Evolutionary conservation across 257 asterid genomes (phyloP).

Genomic region (Scutellaria galericulata): DNA sequence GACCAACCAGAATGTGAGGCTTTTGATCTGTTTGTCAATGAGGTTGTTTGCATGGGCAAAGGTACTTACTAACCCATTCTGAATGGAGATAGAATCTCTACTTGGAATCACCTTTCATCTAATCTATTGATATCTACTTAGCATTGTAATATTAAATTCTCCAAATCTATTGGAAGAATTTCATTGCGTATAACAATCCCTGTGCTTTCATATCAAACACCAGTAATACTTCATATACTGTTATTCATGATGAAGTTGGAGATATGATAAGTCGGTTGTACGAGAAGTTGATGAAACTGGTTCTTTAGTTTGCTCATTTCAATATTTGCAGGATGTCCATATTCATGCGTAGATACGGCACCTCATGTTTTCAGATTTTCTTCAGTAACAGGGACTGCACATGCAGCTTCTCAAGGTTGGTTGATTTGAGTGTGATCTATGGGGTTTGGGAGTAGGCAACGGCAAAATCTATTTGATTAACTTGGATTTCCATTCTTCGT

Average conservation of each 20-base stretch:
- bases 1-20: constrained; percentile 96
- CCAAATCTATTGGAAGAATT: too few species aligned
- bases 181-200: too few species aligned
- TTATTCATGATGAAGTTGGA: background rate
- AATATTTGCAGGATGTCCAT: constrained; percentile 74
- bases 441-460: background rate
- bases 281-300: background rate
- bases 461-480: background rate
- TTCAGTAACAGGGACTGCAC: constrained; percentile 70
- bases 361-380: constrained; percentile 79
- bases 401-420: constrained; percentile 79
- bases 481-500: background rate
- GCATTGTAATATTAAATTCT: too few species aligned
- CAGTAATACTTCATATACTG: background rate
- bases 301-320: background rate
- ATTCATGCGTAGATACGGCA: constrained; percentile 81
- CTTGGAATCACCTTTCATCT: too few species aligned
- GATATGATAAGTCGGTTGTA: background rate
- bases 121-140: too few species aligned
- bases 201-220: too few species aligned
- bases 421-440: constrained; percentile 12
- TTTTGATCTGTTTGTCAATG: constrained; percentile 77
- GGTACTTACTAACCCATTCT: constrained; percentile 45
- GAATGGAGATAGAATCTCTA: too few species aligned
- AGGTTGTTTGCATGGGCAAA: constrained; percentile 76